phyloP scores from a whole-genome alignment of 768 basidiomycete species.

The Hypholoma sublateritium region DNA sequence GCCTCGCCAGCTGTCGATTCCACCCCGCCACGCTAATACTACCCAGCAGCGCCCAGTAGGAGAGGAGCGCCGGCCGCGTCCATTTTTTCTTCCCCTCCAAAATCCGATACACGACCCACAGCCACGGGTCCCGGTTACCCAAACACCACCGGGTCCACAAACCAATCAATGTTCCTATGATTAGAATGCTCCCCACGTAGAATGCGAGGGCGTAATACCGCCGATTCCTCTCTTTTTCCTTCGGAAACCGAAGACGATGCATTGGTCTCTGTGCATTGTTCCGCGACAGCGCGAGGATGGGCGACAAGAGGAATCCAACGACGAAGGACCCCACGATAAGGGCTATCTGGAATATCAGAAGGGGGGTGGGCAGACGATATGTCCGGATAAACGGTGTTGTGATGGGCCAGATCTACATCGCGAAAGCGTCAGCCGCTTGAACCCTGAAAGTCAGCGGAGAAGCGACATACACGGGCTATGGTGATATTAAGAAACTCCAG shows the following conservation, averaged over 20 bases:
- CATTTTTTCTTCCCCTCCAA: conserved; percentile 74
- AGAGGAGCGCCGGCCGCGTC: conserved; percentile 75
- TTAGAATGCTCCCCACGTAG: conserved; percentile 71
- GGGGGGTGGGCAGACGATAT: conserved; percentile 88
- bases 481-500: conserved; percentile 89
- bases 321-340: conserved; percentile 90
- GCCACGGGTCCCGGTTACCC: conserved; percentile 79
- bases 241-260: conserved; percentile 77
- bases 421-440: conserved; percentile 2
- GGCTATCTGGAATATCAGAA: conserved; percentile 89
- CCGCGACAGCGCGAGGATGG: conserved; percentile 87
- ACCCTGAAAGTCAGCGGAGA: background rate
- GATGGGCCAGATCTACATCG: conserved; percentile 71
- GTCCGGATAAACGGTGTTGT: conserved; percentile 87
- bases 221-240: conserved; percentile 80
- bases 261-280: conserved; percentile 87
- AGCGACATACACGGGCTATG: conserved; percentile 63
- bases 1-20: conserved; percentile 86
- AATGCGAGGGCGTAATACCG: conserved; percentile 84
- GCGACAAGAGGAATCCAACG: conserved; percentile 93
- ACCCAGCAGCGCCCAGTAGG: conserved; percentile 83
- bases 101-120: conserved; percentile 80
- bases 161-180: conserved; percentile 83
- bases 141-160: conserved; percentile 92
- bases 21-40: conserved; percentile 90